Percentiles rank a stretch among this genome's conserved stretches.
These are phyloP conservation scores for Epicoccum sorghinum DNA, from an alignment of 2,329 filamentous ascomycete species.

Conservation along the genomic window DNA sequence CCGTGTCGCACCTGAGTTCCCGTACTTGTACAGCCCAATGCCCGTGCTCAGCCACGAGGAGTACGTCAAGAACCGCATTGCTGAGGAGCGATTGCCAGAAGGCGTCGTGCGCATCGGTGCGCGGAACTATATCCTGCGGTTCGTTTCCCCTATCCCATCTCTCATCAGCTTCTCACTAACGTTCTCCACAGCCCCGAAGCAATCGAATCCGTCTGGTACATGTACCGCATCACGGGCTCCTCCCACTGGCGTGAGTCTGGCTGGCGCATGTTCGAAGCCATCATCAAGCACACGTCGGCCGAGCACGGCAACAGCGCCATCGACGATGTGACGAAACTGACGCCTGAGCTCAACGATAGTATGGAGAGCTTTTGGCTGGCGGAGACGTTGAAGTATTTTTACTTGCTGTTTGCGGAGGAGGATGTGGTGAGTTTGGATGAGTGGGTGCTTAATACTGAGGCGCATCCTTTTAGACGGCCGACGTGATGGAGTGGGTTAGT, in stretches of 20 bases:
- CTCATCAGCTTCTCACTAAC: conserved; percentile 4
- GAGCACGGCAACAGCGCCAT: conserved; percentile 69
- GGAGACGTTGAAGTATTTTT: conserved; percentile 72
- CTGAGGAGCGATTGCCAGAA: conserved; percentile 55
- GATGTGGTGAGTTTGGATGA: conserved; percentile 66
- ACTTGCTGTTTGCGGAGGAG: conserved; percentile 66
- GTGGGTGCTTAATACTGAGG: conserved; percentile 64
- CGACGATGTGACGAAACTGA: conserved; percentile 65
- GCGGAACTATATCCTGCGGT: conserved; percentile 67
- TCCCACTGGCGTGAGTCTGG: conserved; percentile 69
- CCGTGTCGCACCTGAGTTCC: conserved; percentile 34
- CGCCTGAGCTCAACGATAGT: conserved; percentile 57
- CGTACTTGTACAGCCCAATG: conserved; percentile 38
- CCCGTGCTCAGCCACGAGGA: conserved; percentile 43
- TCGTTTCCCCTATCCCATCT: conserved; percentile 15
- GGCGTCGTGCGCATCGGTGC: conserved; percentile 65
- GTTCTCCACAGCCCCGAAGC: conserved; percentile 65
- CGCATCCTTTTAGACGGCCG: conserved; percentile 51
- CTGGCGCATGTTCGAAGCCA: conserved; percentile 74
- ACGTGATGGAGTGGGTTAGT: too few species aligned
- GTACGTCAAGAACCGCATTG: conserved; percentile 45
- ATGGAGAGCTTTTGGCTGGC: conserved; percentile 81
- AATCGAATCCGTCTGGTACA: conserved; percentile 79
- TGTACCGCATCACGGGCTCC: conserved; percentile 76
- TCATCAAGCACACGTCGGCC: conserved; percentile 67